Conservation (phyloP, 2,329 filamentous ascomycete species). For the Trichoderma afroharzianum region DNA sequence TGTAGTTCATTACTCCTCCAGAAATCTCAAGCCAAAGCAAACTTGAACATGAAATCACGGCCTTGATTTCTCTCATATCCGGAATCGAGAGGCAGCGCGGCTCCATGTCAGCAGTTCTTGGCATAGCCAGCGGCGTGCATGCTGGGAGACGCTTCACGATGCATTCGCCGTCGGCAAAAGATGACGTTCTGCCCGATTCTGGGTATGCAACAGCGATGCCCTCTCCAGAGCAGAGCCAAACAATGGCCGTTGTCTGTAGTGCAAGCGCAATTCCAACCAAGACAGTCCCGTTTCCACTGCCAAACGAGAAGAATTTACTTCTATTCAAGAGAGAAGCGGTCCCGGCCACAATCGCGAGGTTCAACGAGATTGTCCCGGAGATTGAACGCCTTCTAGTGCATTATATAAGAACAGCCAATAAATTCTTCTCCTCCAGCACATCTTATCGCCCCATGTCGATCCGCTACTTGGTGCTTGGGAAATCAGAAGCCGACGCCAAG, state of each 20-base stretch:
- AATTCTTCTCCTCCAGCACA: neutral
- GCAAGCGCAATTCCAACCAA: neutral
- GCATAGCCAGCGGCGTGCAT: neutral
- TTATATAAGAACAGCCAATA: neutral
- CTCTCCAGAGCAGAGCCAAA: neutral
- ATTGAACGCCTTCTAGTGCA: neutral
- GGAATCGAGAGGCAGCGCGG: neutral
- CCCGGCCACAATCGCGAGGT: neutral
- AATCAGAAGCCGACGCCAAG: too few species aligned
- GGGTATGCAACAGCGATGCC: neutral
- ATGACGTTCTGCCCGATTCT: neutral
- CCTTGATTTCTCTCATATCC: neutral
- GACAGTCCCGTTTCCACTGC: neutral
- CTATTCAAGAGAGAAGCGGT: neutral
- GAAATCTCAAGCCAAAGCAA: neutral
- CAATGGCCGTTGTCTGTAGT: neutral
- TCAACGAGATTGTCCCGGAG: neutral
- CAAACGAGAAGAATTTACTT: neutral
- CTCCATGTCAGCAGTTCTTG: neutral
- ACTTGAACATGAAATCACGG: neutral
- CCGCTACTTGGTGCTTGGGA: neutral
- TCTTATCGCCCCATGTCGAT: neutral
- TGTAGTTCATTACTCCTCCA: neutral
- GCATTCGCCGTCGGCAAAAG: neutral
- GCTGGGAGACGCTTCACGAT: neutral